Base-by-base conservation (phyloP, 2,329 filamentous ascomycete genomes). In the Colletotrichum salicis region DNA sequence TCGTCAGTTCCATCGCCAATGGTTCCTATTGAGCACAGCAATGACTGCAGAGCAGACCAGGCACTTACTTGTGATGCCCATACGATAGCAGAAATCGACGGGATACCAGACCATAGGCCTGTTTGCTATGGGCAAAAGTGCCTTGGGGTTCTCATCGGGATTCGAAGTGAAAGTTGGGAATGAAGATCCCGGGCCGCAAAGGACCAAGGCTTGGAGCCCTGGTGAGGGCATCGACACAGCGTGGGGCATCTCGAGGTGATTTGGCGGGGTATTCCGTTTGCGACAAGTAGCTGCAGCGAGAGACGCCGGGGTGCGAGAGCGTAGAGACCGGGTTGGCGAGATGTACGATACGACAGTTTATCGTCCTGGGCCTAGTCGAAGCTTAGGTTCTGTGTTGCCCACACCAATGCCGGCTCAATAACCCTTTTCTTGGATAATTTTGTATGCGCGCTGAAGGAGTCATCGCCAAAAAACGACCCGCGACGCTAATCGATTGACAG, bases 41-140 rank as follows among this genome's bases (percentile, higher is more conserved):
- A 35, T 10, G 22, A 27, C 31, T 11, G 22, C 24, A 45, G 24
- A 31, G 13, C 27, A 3, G 22, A 29, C 48, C 29, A 15, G 22
- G 55, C 15, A 81, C 88, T 81, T 81, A 93, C 92, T 87, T 78
- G 91, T 93, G 75, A 95, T 90, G 76, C 94, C 93, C 80, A 92
- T 93, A 48, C 93, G 90, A 78, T 94, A 93, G 82, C 93, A 96
- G 84, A 94, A 96, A 77, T 96, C 93, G 52, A 96, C 89, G 6
- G 94, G 92, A 80, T 96, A 96, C 93, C 94, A 96, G 57, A 96
- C 92, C 94, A 96, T 96, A 1, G 94, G 94, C 76, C 94, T 84
- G 80, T 96, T 96, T 45, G 94, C 94, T 71, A 96, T 93, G 6
- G 94, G 94, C 8, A 96, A 84, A 27, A 96, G 88, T 11, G 94